Percentiles rank a stretch among this genome's conserved stretches.
Conservation (phyloP, 2,329 filamentous ascomycete species). For the Pseudogymnoascus sp. region DNA sequence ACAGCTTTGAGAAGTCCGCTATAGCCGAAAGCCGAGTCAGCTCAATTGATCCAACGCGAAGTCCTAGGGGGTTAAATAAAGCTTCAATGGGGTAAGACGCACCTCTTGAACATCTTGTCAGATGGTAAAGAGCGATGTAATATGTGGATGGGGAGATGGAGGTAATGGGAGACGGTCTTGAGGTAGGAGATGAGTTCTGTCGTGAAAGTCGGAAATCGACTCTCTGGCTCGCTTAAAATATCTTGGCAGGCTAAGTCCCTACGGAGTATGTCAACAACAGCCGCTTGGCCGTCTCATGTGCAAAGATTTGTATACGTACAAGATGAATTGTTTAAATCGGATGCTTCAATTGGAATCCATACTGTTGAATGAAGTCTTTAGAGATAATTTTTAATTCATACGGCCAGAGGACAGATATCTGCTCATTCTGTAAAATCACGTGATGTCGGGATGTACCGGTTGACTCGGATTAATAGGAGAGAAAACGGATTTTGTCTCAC, state of each 20-base stretch:
- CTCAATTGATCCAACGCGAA: slow-evolving; percentile 37
- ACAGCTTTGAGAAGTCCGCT: slow-evolving; percentile 61
- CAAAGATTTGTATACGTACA: background rate
- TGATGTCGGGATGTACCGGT: slow-evolving; percentile 5
- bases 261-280: slow-evolving; percentile 8
- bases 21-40: slow-evolving; percentile 35
- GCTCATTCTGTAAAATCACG: background rate
- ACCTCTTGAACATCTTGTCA: slow-evolving; percentile 80
- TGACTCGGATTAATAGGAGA: slow-evolving; percentile 11
- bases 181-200: slow-evolving; percentile 12
- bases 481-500: slow-evolving; percentile 10
- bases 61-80: slow-evolving; percentile 13
- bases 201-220: slow-evolving; percentile 12
- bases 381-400: slow-evolving; percentile 3
- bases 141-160: slow-evolving; percentile 50
- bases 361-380: background rate
- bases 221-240: slow-evolving; percentile 12
- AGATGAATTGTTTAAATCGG: background rate
- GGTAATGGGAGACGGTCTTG: slow-evolving; percentile 34
- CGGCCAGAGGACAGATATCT: slow-evolving; percentile 7
- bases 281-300: background rate
- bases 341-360: background rate
- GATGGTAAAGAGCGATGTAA: slow-evolving; percentile 59
- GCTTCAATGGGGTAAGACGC: slow-evolving; percentile 36
- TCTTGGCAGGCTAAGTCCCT: slow-evolving; percentile 9